Evolutionary conservation across 2,329 filamentous ascomycete species (phyloP).

Genomic region (Neocucurbitaria cava): DNA sequence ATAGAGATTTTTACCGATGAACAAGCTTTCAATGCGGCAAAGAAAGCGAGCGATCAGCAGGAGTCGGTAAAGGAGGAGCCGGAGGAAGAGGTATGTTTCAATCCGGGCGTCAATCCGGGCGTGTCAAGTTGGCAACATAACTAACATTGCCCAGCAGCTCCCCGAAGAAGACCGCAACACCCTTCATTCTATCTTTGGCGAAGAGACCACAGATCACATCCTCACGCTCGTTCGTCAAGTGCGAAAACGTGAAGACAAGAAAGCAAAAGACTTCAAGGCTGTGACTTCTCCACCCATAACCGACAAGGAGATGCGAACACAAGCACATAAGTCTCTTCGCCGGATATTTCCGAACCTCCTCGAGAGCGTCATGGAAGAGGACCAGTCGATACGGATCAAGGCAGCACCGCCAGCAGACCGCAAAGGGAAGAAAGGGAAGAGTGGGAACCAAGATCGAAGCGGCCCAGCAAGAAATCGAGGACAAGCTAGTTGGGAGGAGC

Average conservation of each 20-base stretch:
- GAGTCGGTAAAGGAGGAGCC: constrained; percentile 18
- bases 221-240: constrained; percentile 63
- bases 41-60: constrained; percentile 21
- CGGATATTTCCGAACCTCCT: constrained; percentile 80
- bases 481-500: constrained; percentile 65
- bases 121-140: neutral
- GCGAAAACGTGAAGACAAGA: constrained; percentile 60
- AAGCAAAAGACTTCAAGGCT: constrained; percentile 62
- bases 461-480: constrained; percentile 36
- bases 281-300: constrained; percentile 62
- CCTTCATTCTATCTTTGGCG: constrained; percentile 59
- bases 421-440: constrained; percentile 40
- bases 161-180: constrained; percentile 47
- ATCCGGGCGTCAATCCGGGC: neutral
- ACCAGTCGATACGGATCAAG: constrained; percentile 69
- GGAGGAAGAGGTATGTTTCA: constrained; percentile 17
- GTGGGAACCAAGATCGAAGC: constrained; percentile 30
- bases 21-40: constrained; percentile 11
- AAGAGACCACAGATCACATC: constrained; percentile 58
- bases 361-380: constrained; percentile 77
- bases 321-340: constrained; percentile 72
- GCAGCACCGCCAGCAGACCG: constrained; percentile 50
- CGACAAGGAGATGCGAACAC: constrained; percentile 67
- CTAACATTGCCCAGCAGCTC: constrained; percentile 39
- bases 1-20: constrained; percentile 13